Conservation (phyloP, 805 yeast genomes). For the Yarrowia sp. region DNA sequence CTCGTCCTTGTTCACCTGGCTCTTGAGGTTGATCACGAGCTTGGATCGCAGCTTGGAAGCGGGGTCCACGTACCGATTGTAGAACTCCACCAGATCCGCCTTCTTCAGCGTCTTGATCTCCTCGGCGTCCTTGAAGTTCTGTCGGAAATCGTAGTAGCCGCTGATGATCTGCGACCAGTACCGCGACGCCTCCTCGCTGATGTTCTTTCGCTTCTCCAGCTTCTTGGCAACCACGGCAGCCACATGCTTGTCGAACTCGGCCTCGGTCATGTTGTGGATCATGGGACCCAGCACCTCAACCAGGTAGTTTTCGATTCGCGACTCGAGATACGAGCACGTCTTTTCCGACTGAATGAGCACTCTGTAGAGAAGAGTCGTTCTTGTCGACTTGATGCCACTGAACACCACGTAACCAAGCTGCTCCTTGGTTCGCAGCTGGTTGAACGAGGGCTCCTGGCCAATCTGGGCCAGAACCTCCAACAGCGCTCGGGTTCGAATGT, state of each 20-base stretch:
- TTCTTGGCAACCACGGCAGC: constrained; percentile 71
- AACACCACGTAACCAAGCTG: constrained; percentile 95
- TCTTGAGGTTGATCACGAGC: constrained; percentile 67
- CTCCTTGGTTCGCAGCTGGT: constrained; percentile 88
- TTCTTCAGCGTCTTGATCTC: constrained; percentile 61
- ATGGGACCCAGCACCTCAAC: constrained; percentile 53
- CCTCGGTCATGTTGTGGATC: constrained; percentile 61
- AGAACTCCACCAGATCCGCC: constrained; percentile 64
- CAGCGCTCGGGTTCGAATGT: constrained; percentile 57
- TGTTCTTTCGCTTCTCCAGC: constrained; percentile 74
- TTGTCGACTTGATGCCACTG: constrained; percentile 69
- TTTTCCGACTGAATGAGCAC: constrained; percentile 85
- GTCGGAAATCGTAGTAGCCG: constrained; percentile 80
- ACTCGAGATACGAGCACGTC: constrained; percentile 73
- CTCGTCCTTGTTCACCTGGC: constrained; percentile 52
- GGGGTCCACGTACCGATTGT: constrained; percentile 55
- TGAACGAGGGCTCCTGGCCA: constrained; percentile 85
- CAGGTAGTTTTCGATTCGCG: constrained; percentile 75
- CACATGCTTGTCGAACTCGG: constrained; percentile 72
- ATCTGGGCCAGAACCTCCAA: constrained; percentile 75
- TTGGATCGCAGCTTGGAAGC: constrained; percentile 51
- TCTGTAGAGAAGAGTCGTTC: constrained; percentile 76
- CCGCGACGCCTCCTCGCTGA: constrained; percentile 73
- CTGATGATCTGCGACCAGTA: constrained; percentile 71
- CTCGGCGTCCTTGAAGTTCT: constrained; percentile 63